These are phyloP conservation scores for Botryobasidium botryosum DNA, from an alignment of 768 basidiomycete genomes.

Conservation along the genomic window DNA sequence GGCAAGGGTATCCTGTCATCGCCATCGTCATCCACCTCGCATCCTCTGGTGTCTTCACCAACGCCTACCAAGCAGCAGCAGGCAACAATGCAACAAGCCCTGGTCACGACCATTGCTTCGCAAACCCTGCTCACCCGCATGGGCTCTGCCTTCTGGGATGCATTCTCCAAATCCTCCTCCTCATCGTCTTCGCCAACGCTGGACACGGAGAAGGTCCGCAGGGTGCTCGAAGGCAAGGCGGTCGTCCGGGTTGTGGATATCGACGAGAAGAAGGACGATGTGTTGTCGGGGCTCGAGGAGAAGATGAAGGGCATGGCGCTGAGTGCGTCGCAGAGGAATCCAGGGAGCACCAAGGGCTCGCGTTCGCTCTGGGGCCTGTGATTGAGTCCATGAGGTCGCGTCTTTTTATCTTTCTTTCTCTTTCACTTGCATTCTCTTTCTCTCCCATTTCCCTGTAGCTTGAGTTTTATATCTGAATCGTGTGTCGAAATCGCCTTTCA, in stretches of 20 bases:
- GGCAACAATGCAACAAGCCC: slow-evolving; percentile 30
- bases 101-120: slow-evolving; percentile 57
- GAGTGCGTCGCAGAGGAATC: neutral
- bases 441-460: too few species aligned
- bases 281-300: slow-evolving; percentile 13
- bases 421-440: neutral
- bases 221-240: slow-evolving; percentile 68
- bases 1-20: slow-evolving; percentile 27
- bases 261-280: slow-evolving; percentile 5
- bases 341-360: neutral
- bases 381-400: neutral
- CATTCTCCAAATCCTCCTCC: slow-evolving; percentile 41
- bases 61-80: slow-evolving; percentile 16
- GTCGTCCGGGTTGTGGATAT: slow-evolving; percentile 67
- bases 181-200: slow-evolving; percentile 16
- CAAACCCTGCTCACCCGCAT: slow-evolving; percentile 60
- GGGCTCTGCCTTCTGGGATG: slow-evolving; percentile 73
- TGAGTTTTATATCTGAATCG: too few species aligned
- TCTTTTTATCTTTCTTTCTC: slow-evolving; percentile 3
- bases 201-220: slow-evolving; percentile 69
- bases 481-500: too few species aligned
- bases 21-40: slow-evolving; percentile 17
- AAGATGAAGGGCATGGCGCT: slow-evolving; percentile 10
- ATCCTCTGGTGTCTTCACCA: slow-evolving; percentile 32
- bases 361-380: neutral